These are phyloP conservation scores for Barbatosphaeria neglecta DNA, from an alignment of 495 filamentous ascomycete genomes.

Conservation along the genomic window DNA sequence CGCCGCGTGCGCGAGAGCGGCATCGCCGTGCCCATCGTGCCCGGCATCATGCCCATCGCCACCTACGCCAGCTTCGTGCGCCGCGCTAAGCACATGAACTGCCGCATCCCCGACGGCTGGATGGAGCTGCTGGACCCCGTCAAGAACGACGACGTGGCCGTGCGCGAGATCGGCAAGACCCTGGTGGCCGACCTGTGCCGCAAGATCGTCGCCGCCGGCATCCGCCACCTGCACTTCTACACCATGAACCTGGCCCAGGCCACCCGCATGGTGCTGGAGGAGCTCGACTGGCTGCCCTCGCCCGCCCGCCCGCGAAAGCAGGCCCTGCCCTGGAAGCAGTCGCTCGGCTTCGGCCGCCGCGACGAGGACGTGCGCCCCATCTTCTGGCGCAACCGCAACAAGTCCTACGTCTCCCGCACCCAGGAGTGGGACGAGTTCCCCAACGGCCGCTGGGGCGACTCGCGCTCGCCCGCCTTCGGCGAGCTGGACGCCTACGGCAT, in stretches of 20 bases:
- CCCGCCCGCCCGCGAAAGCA: conserved; percentile 65
- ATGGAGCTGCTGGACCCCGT: conserved; percentile 73
- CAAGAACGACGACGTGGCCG: conserved; percentile 91
- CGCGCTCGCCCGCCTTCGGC: conserved; percentile 91
- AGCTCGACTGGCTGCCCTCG: conserved; percentile 69
- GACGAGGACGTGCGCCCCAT: conserved; percentile 96
- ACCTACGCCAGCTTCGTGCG: conserved; percentile 88
- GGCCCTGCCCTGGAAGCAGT: conserved; percentile 87
- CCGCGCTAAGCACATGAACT: conserved; percentile 79
- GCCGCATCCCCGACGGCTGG: conserved; percentile 71
- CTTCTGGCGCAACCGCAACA: conserved; percentile 97
- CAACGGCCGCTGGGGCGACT: conserved; percentile 98
- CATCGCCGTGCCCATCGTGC: conserved; percentile 82
- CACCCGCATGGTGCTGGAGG: conserved; percentile 85
- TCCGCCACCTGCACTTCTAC: conserved; percentile 92
- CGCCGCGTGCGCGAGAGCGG: conserved; percentile 70
- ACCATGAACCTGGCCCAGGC: conserved; percentile 98
- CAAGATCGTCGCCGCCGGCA: conserved; percentile 66
- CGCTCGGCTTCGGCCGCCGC: conserved; percentile 73
- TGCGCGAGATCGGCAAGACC: conserved; percentile 78
- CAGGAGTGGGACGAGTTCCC: conserved; percentile 99
- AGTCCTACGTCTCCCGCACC: conserved; percentile 87
- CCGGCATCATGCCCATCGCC: conserved; percentile 97
- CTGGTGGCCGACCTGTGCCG: conserved; percentile 90
- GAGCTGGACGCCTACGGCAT: conserved; percentile 94